Percentiles rank a stretch among this genome's conserved stretches.
Conservation (phyloP, 2,329 filamentous ascomycete species). For the Stylonectria norvegica region DNA sequence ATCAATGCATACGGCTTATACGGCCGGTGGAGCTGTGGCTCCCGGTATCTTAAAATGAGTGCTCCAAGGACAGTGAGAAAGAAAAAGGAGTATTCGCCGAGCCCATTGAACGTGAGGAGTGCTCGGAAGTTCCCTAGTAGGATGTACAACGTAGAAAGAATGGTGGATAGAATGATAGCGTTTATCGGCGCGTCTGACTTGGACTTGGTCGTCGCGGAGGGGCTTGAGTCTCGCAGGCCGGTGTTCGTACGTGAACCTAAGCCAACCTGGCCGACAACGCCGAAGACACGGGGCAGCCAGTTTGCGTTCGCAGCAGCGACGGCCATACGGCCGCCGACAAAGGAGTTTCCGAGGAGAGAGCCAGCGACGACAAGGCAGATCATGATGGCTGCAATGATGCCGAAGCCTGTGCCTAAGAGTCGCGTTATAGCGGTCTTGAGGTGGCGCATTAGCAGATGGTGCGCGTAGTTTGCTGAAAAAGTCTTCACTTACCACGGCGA, state of each 20-base stretch:
- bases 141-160: conserved; percentile 55
- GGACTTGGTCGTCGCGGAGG: not conserved
- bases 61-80: conserved; percentile 60
- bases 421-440: conserved; percentile 51
- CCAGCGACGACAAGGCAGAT: conserved; percentile 61
- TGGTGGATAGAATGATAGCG: conserved; percentile 47
- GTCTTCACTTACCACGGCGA: conserved; percentile 53
- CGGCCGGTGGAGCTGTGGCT: conserved; percentile 52
- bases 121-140: conserved; percentile 58
- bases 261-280: conserved; percentile 43
- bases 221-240: no score
- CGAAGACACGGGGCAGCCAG: conserved; percentile 48
- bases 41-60: conserved; percentile 52
- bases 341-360: conserved; percentile 60
- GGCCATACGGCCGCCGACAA: conserved; percentile 59
- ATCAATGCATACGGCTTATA: conserved; percentile 53
- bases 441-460: no score
- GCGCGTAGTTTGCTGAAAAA: no score
- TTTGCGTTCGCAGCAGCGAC: conserved; percentile 53
- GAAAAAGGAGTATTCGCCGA: conserved; percentile 62
- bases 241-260: conserved; percentile 2
- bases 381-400: conserved; percentile 51
- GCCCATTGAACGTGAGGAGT: conserved; percentile 57
- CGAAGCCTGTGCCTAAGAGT: conserved; percentile 52
- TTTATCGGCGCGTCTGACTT: conserved; percentile 51